Evolutionary conservation across 257 asterid genomes (phyloP).

Genomic region (Catharanthus roseus): DNA sequence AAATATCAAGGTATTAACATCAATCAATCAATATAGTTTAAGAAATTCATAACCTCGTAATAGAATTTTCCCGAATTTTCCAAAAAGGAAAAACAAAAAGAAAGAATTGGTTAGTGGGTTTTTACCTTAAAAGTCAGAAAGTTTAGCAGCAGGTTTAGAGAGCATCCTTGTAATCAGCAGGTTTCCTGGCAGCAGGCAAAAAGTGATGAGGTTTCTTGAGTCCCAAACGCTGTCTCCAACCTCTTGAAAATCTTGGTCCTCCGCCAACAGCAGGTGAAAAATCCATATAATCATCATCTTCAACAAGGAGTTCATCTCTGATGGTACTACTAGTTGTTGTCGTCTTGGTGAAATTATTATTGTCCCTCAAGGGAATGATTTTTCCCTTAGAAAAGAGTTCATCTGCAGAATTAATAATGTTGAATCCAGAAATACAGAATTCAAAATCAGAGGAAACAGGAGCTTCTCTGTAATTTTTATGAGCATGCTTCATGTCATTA

Average conservation of each 20-base stretch:
- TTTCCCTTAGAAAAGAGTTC: conserved; percentile 71
- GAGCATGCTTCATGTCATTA: conserved; percentile 46
- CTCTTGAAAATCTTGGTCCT: conserved; percentile 27
- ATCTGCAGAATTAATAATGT: conserved; percentile 71
- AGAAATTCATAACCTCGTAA: too few relatives aligned
- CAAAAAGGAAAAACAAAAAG: too few relatives aligned
- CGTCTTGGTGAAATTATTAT: conserved; percentile 25
- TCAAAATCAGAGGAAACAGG: conserved; percentile 80
- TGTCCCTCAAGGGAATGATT: conserved; percentile 47
- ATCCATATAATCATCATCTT: conserved; percentile 38
- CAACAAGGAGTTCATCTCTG: conserved; percentile 60
- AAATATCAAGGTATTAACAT: too few relatives aligned
- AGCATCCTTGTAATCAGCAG: conserved; percentile 17
- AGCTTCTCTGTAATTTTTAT: conserved; percentile 67
- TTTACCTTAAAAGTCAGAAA: too few relatives aligned
- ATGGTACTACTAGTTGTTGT: conserved; percentile 50
- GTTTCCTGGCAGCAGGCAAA: conserved; percentile 41
- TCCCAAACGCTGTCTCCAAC: conserved; percentile 76
- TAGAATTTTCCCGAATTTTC: too few relatives aligned
- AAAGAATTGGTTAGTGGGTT: too few relatives aligned
- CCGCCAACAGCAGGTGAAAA: conserved; percentile 26
- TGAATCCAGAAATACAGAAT: conserved; percentile 46
- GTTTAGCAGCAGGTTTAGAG: too few relatives aligned
- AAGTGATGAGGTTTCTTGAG: conserved; percentile 43
- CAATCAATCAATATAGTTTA: too few relatives aligned